Conservation (phyloP, 495 filamentous ascomycete species). For the Pyrenula aspistea region DNA sequence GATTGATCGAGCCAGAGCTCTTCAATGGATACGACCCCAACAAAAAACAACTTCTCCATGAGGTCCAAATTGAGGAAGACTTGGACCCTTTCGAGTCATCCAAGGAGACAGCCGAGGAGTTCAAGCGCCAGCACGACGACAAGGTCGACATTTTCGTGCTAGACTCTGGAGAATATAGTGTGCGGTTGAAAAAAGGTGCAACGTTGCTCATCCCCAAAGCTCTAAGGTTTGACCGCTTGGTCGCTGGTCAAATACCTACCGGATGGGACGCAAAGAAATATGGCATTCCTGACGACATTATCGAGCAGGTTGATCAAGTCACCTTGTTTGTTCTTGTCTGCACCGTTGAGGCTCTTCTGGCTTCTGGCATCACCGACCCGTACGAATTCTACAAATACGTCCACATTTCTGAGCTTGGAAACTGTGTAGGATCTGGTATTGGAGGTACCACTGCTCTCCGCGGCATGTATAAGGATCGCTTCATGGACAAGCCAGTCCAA, state of each 20-base stretch:
- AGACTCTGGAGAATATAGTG: constrained; percentile 87
- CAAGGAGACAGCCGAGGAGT: constrained; percentile 94
- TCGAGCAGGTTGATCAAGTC: constrained; percentile 91
- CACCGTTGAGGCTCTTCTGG: constrained; percentile 78
- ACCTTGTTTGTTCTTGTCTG: constrained; percentile 91
- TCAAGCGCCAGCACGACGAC: constrained; percentile 90
- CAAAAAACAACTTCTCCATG: constrained; percentile 95
- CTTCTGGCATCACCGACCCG: constrained; percentile 95
- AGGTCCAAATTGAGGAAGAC: constrained; percentile 93
- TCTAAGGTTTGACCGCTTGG: constrained; percentile 88
- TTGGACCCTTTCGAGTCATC: constrained; percentile 94
- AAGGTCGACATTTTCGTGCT: constrained; percentile 97
- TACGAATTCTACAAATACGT: constrained; percentile 99
- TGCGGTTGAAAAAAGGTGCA: constrained; percentile 89
- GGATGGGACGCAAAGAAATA: constrained; percentile 94
- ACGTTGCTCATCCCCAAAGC: constrained; percentile 93
- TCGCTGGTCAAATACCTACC: constrained; percentile 91
- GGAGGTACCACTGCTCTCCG: constrained; percentile 84
- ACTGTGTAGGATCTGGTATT: constrained; percentile 96
- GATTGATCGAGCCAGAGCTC: constrained; percentile 91
- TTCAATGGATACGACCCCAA: constrained; percentile 97
- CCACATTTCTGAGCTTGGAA: constrained; percentile 94
- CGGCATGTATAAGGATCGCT: constrained; percentile 98
- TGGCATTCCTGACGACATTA: constrained; percentile 94
- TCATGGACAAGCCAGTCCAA: constrained; percentile 92